Base-by-base conservation (phyloP, 768 basidiomycete genomes). In the Neoboletus magnificus region DNA sequence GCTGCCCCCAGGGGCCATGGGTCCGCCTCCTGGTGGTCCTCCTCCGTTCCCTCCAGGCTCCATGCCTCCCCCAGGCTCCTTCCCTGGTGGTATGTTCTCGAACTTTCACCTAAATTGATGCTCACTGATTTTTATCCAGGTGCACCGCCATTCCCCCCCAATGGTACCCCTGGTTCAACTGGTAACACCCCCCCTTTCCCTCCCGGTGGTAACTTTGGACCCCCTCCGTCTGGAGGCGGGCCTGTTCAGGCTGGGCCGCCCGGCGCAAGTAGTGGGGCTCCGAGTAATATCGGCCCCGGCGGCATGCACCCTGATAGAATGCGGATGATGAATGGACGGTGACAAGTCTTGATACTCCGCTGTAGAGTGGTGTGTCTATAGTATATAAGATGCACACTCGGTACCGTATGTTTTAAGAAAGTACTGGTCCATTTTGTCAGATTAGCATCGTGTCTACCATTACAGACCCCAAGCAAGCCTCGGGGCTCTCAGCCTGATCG, bases 231-330 rank as follows among this genome's bases (percentile, higher is more conserved):
- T 39, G 78, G 74, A 47, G 74, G 40, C 67, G 72, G 47, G 67
- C 80, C 83, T 48, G 77, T 81, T 18, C 62, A 55, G 27, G 56
- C 45, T 30, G 77, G 81, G 57, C 71, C 80, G 45, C 77, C 79
- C 9, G 71, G 64, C 42, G 56, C 58, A 62, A 57, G 60, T 27
- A 62, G 59, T 39, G 67, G 57, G 3, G 2, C 52, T 45, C 72
- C 79, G 5, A 68, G 68, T 22, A 69, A 60, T 62, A 69, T 68
- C 20, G 79, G 80, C 20, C 84, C 86, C 41, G 83, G 78, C n/a
- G 80, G 79, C n/a, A 91, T 93, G 60, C 91, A 93, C 68, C 91
- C 91, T 11, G 91, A 93, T 71, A 81, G 91, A 55, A 63, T 89
- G 70, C 79, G 89, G 55, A 91, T 93, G 90, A 83, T 93, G 85